phyloP scores from a whole-genome alignment of 2,329 filamentous ascomycete genomes.

The Elsinoe batatas region DNA sequence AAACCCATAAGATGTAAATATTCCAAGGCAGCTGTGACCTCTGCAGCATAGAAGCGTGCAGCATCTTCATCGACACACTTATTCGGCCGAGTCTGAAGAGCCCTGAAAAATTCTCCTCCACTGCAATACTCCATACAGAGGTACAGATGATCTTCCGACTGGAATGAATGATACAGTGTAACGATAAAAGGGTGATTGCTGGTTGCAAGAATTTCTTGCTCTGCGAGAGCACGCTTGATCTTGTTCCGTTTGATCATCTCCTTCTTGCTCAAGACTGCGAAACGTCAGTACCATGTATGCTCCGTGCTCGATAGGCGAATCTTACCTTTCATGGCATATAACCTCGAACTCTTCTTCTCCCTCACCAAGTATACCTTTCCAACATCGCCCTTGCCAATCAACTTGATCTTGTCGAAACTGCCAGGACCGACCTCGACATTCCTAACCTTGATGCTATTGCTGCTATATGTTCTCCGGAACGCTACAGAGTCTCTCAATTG shows the following conservation, averaged over 20 bases:
- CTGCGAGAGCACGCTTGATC: slow-evolving; percentile 94
- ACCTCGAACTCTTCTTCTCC: slow-evolving; percentile 90
- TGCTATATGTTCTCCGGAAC: slow-evolving; percentile 93
- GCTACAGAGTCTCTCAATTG: slow-evolving; percentile 57
- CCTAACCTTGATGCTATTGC: slow-evolving; percentile 96
- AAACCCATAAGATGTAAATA: slow-evolving; percentile 99
- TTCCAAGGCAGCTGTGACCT: slow-evolving; percentile 91
- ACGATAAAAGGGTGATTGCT: slow-evolving; percentile 99
- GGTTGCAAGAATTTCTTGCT: slow-evolving; percentile 95
- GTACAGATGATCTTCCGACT: slow-evolving; percentile 96
- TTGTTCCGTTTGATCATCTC: slow-evolving; percentile 99
- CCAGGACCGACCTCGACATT: slow-evolving; percentile 91
- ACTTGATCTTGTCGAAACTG: slow-evolving; percentile 98
- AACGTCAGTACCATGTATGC: neutral
- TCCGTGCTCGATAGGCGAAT: neutral
- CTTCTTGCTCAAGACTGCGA: slow-evolving; percentile 88
- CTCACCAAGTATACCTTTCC: slow-evolving; percentile 96
- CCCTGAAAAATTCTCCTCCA: slow-evolving; percentile 95
- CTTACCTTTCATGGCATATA: slow-evolving; percentile 98
- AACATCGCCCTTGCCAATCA: slow-evolving; percentile 97
- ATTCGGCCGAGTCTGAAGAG: slow-evolving; percentile 87
- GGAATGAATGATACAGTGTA: slow-evolving; percentile 96
- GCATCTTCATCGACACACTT: slow-evolving; percentile 97
- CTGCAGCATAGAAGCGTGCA: slow-evolving; percentile 91
- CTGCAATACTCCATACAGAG: slow-evolving; percentile 99